These are phyloP conservation scores for Cenococcum geophilum DNA, from an alignment of 495 filamentous ascomycete genomes.

Conservation along the genomic window DNA sequence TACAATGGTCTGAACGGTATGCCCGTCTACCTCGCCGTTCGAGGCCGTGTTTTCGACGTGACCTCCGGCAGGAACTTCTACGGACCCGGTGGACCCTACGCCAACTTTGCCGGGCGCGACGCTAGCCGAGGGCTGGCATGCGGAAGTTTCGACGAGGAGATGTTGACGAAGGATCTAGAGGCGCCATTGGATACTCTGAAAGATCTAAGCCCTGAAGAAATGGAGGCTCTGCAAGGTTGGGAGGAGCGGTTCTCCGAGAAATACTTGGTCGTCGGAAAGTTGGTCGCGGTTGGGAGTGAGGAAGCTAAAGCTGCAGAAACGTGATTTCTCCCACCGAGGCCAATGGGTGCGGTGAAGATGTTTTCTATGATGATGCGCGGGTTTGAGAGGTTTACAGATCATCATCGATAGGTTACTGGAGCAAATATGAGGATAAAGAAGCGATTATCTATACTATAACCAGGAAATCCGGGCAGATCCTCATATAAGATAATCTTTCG, in stretches of 20 bases:
- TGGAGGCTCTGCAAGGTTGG: conserved; percentile 81
- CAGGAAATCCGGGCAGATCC: no score
- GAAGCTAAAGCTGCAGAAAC: conserved; percentile 41
- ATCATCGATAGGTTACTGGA: no score
- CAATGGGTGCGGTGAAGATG: no score
- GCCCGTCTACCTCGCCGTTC: conserved; percentile 79
- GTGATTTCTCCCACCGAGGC: not conserved
- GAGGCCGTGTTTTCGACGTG: conserved; percentile 83
- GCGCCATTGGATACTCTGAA: conserved; percentile 77
- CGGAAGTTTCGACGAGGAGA: conserved; percentile 91
- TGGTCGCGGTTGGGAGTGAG: conserved; percentile 65
- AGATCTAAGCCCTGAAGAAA: conserved; percentile 68
- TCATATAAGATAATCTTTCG: no score
- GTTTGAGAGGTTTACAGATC: no score
- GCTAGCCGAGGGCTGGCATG: conserved; percentile 85
- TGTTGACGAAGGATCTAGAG: conserved; percentile 89
- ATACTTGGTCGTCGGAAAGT: conserved; percentile 86
- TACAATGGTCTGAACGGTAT: conserved; percentile 72
- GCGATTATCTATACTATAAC: no score
- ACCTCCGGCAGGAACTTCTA: conserved; percentile 82
- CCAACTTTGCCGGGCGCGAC: conserved; percentile 91
- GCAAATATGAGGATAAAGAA: no score
- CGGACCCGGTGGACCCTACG: conserved; percentile 85
- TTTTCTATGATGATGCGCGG: no score
- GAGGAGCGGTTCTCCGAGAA: conserved; percentile 89